A percentile compares a stretch with the other conserved stretches of the same genome.
Conservation (phyloP, 2,329 filamentous ascomycete species). For the Talaromyces verruculosus region DNA sequence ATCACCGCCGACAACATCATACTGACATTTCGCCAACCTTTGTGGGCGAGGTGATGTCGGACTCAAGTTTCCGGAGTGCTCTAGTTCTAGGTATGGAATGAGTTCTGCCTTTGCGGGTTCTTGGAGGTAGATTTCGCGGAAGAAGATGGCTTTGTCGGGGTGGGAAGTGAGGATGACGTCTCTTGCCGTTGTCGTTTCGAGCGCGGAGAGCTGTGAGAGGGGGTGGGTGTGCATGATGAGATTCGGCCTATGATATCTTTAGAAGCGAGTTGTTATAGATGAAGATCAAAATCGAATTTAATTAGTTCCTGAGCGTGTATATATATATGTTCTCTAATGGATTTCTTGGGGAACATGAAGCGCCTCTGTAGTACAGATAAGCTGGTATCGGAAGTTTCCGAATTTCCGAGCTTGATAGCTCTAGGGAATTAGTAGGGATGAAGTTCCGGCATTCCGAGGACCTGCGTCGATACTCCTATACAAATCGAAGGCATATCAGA, state of each 20-base stretch:
- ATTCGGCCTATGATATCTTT: neutral
- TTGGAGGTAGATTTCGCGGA: slow-evolving; percentile 53
- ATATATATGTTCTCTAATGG: neutral
- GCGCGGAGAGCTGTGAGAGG: slow-evolving; percentile 36
- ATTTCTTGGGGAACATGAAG: too few species aligned
- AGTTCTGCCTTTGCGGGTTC: slow-evolving; percentile 54
- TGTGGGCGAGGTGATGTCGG: slow-evolving; percentile 47
- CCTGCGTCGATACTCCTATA: neutral
- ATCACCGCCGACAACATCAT: slow-evolving; percentile 56
- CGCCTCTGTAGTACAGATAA: neutral
- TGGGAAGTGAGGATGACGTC: slow-evolving; percentile 34
- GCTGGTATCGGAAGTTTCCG: slow-evolving; percentile 7
- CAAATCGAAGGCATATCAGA: neutral
- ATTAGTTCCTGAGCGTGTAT: neutral
- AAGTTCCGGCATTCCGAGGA: neutral
- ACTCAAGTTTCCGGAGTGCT: slow-evolving; percentile 47
- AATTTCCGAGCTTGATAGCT: neutral
- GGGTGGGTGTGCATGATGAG: slow-evolving; percentile 28
- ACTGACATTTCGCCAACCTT: slow-evolving; percentile 55
- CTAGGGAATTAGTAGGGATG: neutral
- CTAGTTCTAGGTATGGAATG: slow-evolving; percentile 49
- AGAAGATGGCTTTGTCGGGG: slow-evolving; percentile 38
- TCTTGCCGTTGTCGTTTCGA: slow-evolving; percentile 37
- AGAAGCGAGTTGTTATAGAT: neutral
- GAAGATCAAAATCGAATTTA: neutral